Conservation (phyloP, 2,329 filamentous ascomycete genomes). For the Aureobasidium sp. region DNA sequence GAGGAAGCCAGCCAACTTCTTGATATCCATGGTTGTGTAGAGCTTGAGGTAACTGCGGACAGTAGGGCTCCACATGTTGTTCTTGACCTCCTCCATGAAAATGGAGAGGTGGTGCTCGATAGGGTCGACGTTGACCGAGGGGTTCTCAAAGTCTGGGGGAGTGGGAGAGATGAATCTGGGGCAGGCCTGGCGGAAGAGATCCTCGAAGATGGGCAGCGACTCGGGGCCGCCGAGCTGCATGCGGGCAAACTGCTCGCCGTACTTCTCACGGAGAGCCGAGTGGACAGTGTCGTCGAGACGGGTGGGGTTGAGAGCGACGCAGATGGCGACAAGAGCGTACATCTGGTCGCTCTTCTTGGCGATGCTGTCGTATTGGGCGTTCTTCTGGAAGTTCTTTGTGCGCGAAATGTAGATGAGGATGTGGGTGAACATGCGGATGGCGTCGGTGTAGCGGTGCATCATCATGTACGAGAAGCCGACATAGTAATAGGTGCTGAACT, state of each 20-base stretch:
- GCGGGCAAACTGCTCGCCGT: conserved; percentile 94
- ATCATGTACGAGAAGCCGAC: conserved; percentile 99
- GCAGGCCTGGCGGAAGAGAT: conserved; percentile 95
- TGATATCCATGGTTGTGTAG: conserved; percentile 98
- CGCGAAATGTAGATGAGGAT: conserved; percentile 97
- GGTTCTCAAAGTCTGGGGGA: conserved; percentile 95
- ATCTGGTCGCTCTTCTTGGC: conserved; percentile 99
- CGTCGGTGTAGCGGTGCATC: conserved; percentile 98
- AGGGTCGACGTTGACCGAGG: conserved; percentile 90
- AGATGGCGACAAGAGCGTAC: conserved; percentile 98
- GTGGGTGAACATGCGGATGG: conserved; percentile 99
- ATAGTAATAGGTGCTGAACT: conserved; percentile 99
- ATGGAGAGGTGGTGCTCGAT: conserved; percentile 94
- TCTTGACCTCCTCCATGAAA: conserved; percentile 99
- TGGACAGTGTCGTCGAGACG: conserved; percentile 98
- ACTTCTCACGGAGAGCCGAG: conserved; percentile 96
- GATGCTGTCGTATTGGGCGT: conserved; percentile 94
- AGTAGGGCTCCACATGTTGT: conserved; percentile 95
- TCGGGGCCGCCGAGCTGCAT: conserved; percentile 95
- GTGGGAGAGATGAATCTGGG: conserved; percentile 99
- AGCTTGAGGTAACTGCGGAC: conserved; percentile 98
- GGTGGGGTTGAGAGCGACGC: conserved; percentile 94
- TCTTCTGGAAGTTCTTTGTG: conserved; percentile 99
- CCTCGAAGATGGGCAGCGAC: conserved; percentile 92
- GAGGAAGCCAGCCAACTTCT: conserved; percentile 95